These are phyloP conservation scores for Pontederia paniculata DNA, from an alignment of 176 grass and related monocot genomes.

Conservation along the genomic window DNA sequence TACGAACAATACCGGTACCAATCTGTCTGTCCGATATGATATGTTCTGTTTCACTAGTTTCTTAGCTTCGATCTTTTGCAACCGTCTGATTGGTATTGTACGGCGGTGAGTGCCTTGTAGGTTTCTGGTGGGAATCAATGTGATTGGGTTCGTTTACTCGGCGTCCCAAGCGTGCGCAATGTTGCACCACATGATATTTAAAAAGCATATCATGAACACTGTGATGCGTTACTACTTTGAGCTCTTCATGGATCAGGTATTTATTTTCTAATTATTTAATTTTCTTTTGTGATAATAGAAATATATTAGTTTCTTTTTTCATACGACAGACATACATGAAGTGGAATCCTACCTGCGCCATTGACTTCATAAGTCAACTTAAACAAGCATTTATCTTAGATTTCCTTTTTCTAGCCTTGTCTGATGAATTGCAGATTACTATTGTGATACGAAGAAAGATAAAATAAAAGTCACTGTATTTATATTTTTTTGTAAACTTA, in stretches of 20 bases:
- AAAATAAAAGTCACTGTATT: too few relatives aligned
- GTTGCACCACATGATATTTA: conserved; percentile 22
- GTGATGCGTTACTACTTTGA: conserved; percentile 46
- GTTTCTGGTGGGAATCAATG: conserved; percentile 57
- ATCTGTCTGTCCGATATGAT: not conserved
- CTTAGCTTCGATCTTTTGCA: not conserved
- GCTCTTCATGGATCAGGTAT: conserved; percentile 67
- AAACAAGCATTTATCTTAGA: too few relatives aligned
- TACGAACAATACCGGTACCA: conserved; percentile 76
- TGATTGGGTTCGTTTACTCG: conserved; percentile 62
- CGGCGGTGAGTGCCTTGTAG: conserved; percentile 19
- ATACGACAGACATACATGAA: not conserved
- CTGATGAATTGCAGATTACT: too few relatives aligned
- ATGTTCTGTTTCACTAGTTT: conserved; percentile 5
- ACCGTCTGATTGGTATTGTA: not conserved
- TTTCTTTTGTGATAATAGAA: not conserved
- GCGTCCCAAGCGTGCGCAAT: conserved; percentile 37
- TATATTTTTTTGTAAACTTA: too few relatives aligned
- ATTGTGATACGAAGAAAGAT: too few relatives aligned
- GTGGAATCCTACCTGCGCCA: too few relatives aligned
- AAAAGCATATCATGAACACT: conserved; percentile 24
- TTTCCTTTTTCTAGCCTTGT: too few relatives aligned
- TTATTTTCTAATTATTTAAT: not conserved
- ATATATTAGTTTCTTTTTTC: not conserved
- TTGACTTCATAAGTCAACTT: too few relatives aligned